A percentile compares a stretch with the other conserved stretches of the same genome.
These are phyloP conservation scores for Inga oerstediana DNA, from an alignment of 306 rosid genomes.

Conservation along the genomic window DNA sequence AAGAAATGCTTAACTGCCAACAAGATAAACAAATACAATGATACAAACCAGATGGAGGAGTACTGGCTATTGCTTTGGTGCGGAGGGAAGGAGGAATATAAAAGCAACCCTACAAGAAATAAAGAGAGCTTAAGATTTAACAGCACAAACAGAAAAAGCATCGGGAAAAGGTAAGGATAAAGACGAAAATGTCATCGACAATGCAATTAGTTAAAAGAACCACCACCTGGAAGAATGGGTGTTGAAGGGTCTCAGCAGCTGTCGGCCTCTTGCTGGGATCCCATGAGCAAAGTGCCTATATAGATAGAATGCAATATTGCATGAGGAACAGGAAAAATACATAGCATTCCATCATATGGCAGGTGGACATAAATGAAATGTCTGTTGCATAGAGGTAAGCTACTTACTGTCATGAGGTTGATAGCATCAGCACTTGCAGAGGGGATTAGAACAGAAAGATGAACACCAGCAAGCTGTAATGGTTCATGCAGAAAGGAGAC, in stretches of 20 bases:
- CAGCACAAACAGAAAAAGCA: not conserved
- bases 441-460: slow-evolving; percentile 74
- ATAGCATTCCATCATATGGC: not conserved
- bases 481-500: slow-evolving; percentile 11
- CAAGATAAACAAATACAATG: slow-evolving; percentile 30
- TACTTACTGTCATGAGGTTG: slow-evolving; percentile 77
- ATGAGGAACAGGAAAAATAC: not conserved
- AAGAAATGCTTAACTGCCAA: not conserved
- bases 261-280: slow-evolving; percentile 96
- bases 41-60: slow-evolving; percentile 87
- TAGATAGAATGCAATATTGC: not conserved
- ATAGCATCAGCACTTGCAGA: slow-evolving; percentile 77
- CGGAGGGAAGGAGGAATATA: slow-evolving; percentile 96
- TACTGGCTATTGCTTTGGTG: slow-evolving; percentile 61
- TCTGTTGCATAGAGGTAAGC: not conserved
- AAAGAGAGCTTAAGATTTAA: not conserved
- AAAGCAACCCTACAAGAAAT: slow-evolving; percentile 71
- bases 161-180: not conserved
- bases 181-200: not conserved
- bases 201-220: slow-evolving; percentile 10
- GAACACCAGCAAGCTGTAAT: slow-evolving; percentile 71
- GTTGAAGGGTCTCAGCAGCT: slow-evolving; percentile 90
- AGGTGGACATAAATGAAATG: not conserved
- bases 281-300: slow-evolving; percentile 95
- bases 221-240: slow-evolving; percentile 94